Conservation (phyloP, 768 basidiomycete genomes). For the Hemileccinum rubropunctum region DNA sequence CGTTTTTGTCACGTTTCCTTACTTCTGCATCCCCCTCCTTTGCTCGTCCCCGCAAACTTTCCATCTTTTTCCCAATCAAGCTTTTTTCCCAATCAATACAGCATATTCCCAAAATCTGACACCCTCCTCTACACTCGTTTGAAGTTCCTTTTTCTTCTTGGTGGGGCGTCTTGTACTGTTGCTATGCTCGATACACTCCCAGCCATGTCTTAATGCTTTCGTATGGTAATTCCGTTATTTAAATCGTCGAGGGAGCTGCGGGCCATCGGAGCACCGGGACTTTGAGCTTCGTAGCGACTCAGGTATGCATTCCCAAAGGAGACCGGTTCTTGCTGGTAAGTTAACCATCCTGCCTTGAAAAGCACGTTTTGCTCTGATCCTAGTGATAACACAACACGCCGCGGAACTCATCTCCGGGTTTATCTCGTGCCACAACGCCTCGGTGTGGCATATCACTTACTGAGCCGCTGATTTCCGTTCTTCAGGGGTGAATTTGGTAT, state of each 20-base stretch:
- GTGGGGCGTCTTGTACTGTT: constrained; percentile 32
- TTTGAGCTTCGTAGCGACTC: constrained; percentile 9
- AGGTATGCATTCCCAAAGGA: constrained; percentile 4
- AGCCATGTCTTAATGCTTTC: constrained; percentile 36
- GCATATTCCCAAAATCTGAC: constrained; percentile 25
- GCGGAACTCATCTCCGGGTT: constrained; percentile 5
- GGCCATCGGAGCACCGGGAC: constrained; percentile 2
- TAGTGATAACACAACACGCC: constrained; percentile 3
- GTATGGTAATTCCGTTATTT: constrained; percentile 34
- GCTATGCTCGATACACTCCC: constrained; percentile 34
- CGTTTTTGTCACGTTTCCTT: constrained; percentile 23
- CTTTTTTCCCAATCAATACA: constrained; percentile 19
- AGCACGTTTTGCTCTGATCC: not conserved
- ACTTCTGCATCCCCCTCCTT: constrained; percentile 23
- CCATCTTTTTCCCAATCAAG: constrained; percentile 10
- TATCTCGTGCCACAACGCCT: constrained; percentile 6
- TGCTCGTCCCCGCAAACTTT: constrained; percentile 19
- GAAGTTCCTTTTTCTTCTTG: constrained; percentile 23
- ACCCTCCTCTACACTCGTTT: constrained; percentile 30
- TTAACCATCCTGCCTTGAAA: constrained; percentile 7
- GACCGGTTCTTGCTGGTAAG: constrained; percentile 6
- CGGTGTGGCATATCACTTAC: constrained; percentile 9
- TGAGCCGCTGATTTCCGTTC: constrained; percentile 3
- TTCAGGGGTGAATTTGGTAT: constrained; percentile 6
- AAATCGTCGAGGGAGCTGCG: constrained; percentile 16